phyloP scores from a whole-genome alignment of 139 green algal genomes.

The Mychonastes homosphaera region DNA sequence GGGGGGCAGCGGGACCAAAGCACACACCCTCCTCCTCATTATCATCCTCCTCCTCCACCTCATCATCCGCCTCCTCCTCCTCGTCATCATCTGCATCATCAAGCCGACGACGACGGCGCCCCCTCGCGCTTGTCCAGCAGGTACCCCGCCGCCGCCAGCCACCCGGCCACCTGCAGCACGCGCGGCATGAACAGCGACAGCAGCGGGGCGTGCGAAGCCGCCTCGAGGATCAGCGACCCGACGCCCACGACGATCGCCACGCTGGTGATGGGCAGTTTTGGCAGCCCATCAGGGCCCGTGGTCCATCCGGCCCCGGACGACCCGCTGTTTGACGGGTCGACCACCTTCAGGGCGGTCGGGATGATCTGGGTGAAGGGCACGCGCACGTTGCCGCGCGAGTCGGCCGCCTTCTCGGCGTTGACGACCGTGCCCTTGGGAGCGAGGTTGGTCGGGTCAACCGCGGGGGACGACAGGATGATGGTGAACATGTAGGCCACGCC shows the following conservation, averaged over 20 bases:
- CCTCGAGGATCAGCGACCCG: slow-evolving; percentile 51
- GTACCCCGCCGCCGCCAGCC: slow-evolving; percentile 41
- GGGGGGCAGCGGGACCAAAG: no score
- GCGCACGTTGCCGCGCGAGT: slow-evolving; percentile 37
- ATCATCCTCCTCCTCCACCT: no score
- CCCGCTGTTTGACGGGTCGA: slow-evolving; percentile 47
- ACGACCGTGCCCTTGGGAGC: slow-evolving; percentile 53
- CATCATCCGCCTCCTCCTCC: no score
- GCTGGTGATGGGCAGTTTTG: slow-evolving; percentile 56
- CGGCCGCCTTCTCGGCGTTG: slow-evolving; percentile 49
- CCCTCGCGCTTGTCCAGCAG: slow-evolving; percentile 40
- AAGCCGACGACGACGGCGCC: not conserved
- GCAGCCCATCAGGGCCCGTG: slow-evolving; percentile 38
- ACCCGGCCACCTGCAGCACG: slow-evolving; percentile 37
- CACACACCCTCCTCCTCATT: no score
- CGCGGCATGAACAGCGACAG: slow-evolving; percentile 52
- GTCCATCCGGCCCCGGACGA: slow-evolving; percentile 46
- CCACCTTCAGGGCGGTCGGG: slow-evolving; percentile 38
- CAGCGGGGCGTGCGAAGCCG: slow-evolving; percentile 45
- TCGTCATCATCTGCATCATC: no score
- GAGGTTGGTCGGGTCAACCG: slow-evolving; percentile 51
- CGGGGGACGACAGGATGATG: slow-evolving; percentile 40
- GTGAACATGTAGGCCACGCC: slow-evolving; percentile 64
- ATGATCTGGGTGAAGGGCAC: slow-evolving; percentile 59
- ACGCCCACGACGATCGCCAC: slow-evolving; percentile 58